Percentiles rank a stretch among this genome's conserved stretches.
phyloP scores from a whole-genome alignment of 2,329 filamentous ascomycete species.

The Ophiostoma novo-ulmi region DNA sequence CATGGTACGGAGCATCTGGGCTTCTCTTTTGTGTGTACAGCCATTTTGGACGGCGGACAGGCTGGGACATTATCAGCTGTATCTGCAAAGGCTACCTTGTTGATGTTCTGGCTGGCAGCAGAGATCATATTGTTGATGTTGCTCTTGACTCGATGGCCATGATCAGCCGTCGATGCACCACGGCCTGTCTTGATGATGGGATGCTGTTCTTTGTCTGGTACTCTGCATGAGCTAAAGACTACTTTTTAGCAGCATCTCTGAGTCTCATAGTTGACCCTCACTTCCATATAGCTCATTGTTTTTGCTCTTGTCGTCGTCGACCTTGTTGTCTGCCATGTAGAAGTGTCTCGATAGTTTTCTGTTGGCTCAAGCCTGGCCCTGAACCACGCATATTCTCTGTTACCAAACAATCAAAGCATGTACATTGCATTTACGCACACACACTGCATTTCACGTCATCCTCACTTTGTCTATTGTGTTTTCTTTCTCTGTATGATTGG shows the following conservation, averaged over 20 bases:
- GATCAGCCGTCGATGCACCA: neutral
- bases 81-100: neutral
- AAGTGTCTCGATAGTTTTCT: neutral
- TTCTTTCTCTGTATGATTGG: neutral
- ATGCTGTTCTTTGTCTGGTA: neutral
- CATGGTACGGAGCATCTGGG: slow-evolving; percentile 14
- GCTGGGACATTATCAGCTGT: too few relatives aligned
- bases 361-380: neutral
- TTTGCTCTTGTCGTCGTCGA: neutral
- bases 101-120: neutral
- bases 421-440: neutral
- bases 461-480: neutral
- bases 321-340: neutral
- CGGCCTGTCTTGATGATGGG: neutral
- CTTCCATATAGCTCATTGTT: neutral
- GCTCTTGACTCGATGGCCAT: neutral
- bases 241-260: too few relatives aligned
- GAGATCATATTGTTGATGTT: neutral
- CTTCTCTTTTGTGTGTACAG: neutral
- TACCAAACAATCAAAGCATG: neutral
- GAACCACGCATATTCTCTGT: neutral
- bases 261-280: neutral
- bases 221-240: too few relatives aligned
- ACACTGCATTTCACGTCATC: neutral
- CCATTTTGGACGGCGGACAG: neutral